Percentiles rank a stretch among this genome's conserved stretches.
Conservation (phyloP, 768 basidiomycete genomes). For the Termitomyces sp. region DNA sequence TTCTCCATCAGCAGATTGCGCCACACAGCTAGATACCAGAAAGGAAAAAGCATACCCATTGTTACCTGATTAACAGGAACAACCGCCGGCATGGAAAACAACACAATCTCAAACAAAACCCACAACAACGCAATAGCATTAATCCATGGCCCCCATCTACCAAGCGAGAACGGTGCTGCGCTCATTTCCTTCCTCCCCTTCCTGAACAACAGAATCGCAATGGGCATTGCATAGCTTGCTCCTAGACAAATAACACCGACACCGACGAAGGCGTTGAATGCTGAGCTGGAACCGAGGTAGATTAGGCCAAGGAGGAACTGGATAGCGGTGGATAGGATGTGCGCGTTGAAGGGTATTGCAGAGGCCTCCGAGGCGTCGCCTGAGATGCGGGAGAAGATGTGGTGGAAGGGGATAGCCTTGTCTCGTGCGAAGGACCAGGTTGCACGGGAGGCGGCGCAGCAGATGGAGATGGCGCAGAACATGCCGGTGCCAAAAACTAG, state of each 20-base stretch:
- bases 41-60: background rate
- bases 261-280: constrained; percentile 67
- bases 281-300: constrained; percentile 57
- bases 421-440: constrained; percentile 74
- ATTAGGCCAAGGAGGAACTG: constrained; percentile 61
- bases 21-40: background rate
- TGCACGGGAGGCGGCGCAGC: constrained; percentile 63
- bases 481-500: constrained; percentile 51
- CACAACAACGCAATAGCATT: constrained; percentile 56
- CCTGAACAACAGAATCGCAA: constrained; percentile 43
- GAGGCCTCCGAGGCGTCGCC: constrained; percentile 28
- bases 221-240: constrained; percentile 59
- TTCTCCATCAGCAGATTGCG: background rate
- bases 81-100: no score
- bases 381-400: constrained; percentile 44
- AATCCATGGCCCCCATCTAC: constrained; percentile 38
- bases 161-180: constrained; percentile 50
- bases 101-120: constrained; percentile 56
- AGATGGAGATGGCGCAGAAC: constrained; percentile 66
- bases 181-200: constrained; percentile 37
- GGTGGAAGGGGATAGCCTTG: constrained; percentile 55
- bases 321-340: constrained; percentile 54
- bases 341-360: constrained; percentile 59
- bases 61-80: constrained; percentile 43
- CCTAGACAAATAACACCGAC: constrained; percentile 66